A percentile compares a stretch with the other conserved stretches of the same genome.
phyloP scores from a whole-genome alignment of 768 basidiomycete species.

The Gloeostereum incarnatum region DNA sequence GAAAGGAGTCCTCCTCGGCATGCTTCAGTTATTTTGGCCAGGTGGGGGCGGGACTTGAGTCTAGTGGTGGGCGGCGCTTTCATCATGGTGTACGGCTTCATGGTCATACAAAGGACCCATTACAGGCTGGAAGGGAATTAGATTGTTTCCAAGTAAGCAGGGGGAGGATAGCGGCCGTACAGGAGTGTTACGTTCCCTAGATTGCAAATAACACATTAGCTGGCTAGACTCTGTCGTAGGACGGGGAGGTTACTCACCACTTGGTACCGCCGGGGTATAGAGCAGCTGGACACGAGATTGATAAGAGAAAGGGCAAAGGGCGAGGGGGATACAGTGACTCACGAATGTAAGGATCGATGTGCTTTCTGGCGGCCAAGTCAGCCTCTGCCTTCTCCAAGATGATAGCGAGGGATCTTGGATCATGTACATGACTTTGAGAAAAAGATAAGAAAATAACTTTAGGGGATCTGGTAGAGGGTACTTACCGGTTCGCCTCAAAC shows the following conservation, averaged over 20 bases:
- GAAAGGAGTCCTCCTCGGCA: too few species aligned
- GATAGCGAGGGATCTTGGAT: constrained; percentile 73
- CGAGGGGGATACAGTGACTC: constrained; percentile 24
- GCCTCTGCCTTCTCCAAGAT: constrained; percentile 79
- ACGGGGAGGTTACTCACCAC: constrained; percentile 52
- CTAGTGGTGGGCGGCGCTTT: too few species aligned
- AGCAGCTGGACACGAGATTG: constrained; percentile 47
- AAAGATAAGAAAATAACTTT: constrained; percentile 1
- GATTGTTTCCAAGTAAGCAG: neutral
- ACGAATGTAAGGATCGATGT: constrained; percentile 95
- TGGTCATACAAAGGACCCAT: constrained; percentile 63
- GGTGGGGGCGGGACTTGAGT: too few species aligned
- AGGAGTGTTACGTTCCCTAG: constrained; percentile 74
- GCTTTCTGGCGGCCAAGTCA: constrained; percentile 50
- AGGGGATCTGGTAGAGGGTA: constrained; percentile 6
- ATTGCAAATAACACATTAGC: constrained; percentile 6
- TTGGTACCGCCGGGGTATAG: constrained; percentile 88
- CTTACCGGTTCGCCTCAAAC: constrained; percentile 88
- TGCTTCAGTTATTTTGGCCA: too few species aligned
- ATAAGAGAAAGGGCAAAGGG: neutral
- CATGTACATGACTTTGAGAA: constrained; percentile 59
- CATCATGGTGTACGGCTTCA: too few species aligned
- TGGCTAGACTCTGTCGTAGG: constrained; percentile 4
- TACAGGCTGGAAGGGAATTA: constrained; percentile 33
- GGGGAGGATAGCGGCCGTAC: constrained; percentile 31